Percentiles rank a stretch among this genome's conserved stretches.
Conservation (phyloP, 1,139 yeast species). For the Zygotorulaspora mrakii region DNA sequence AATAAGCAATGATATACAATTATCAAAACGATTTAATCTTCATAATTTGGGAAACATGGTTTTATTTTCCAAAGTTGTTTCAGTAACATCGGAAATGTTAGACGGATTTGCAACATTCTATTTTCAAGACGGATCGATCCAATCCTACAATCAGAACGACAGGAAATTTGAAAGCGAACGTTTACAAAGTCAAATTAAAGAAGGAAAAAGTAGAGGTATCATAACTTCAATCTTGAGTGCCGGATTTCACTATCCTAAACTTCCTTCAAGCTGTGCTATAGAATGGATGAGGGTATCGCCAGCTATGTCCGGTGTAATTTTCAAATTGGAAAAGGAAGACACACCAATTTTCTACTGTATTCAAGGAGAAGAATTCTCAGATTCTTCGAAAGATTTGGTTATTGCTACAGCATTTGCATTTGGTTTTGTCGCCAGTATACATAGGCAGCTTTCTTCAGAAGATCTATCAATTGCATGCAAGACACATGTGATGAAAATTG, state of each 20-base stretch:
- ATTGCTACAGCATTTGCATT: constrained; percentile 36
- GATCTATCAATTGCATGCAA: constrained; percentile 37
- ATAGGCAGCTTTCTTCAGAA: constrained; percentile 35
- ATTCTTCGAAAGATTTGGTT: constrained; percentile 23
- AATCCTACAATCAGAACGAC: constrained; percentile 30
- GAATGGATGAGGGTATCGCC: constrained; percentile 36
- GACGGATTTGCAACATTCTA: constrained; percentile 32
- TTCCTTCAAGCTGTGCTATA: constrained; percentile 23
- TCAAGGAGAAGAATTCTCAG: constrained; percentile 17
- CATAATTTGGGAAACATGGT: constrained; percentile 19
- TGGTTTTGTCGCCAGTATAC: constrained; percentile 37
- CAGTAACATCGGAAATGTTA: constrained; percentile 29
- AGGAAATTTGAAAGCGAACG: constrained; percentile 34
- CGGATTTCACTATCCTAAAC: constrained; percentile 28
- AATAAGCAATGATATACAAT: constrained; percentile 11
- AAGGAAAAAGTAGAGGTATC: constrained; percentile 28
- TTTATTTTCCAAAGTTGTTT: constrained; percentile 24
- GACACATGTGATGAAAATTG: constrained; percentile 28
- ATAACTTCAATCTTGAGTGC: constrained; percentile 34
- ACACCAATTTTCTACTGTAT: constrained; percentile 26
- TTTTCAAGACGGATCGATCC: constrained; percentile 29
- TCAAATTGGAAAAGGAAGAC: constrained; percentile 20
- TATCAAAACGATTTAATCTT: constrained; percentile 23
- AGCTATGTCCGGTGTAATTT: constrained; percentile 34
- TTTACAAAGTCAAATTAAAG: constrained; percentile 21